Percentiles rank a stretch among this genome's conserved stretches.
phyloP scores from a whole-genome alignment of 2,329 filamentous ascomycete species.

The Fusarium anguioides region DNA sequence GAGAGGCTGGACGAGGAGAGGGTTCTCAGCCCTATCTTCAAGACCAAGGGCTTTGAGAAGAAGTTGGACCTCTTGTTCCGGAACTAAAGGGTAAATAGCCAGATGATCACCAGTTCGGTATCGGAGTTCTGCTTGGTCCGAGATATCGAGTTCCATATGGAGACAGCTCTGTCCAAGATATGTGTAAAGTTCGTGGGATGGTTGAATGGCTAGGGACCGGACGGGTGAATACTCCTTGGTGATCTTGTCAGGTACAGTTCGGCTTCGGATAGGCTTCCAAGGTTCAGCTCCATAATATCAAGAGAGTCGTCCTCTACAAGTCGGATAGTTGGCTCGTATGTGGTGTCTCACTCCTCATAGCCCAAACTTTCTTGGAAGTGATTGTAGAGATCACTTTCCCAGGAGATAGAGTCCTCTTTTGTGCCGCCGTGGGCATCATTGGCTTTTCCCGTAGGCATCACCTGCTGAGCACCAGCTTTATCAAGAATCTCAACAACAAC shows the following conservation, averaged over 20 bases:
- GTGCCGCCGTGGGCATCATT: slow-evolving; percentile 49
- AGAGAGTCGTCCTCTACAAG: slow-evolving; percentile 41
- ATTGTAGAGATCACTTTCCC: slow-evolving; percentile 48
- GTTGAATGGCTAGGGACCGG: slow-evolving; percentile 22
- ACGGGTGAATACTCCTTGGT: slow-evolving; percentile 40
- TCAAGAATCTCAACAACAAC: slow-evolving; percentile 42
- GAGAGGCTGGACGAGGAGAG: slow-evolving; percentile 40
- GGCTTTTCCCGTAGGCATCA: slow-evolving; percentile 46
- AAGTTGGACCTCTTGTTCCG: slow-evolving; percentile 48
- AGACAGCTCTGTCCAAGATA: slow-evolving; percentile 46
- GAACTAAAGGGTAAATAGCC: slow-evolving; percentile 54
- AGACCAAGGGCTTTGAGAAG: slow-evolving; percentile 47
- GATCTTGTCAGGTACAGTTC: slow-evolving; percentile 33
- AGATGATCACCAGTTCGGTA: slow-evolving; percentile 57
- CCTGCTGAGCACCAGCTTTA: slow-evolving; percentile 43
- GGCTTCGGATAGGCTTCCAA: slow-evolving; percentile 37
- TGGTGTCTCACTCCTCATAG: slow-evolving; percentile 37
- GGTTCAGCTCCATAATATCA: slow-evolving; percentile 38
- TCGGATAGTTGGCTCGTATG: slow-evolving; percentile 36
- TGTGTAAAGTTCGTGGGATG: slow-evolving; percentile 33
- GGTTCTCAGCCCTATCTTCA: slow-evolving; percentile 32
- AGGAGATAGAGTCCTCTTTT: slow-evolving; percentile 53
- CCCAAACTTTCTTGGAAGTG: slow-evolving; percentile 35
- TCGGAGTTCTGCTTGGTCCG: slow-evolving; percentile 40
- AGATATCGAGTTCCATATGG: slow-evolving; percentile 53